Conservation (phyloP, 768 basidiomycete species). For the Collybia nuda region DNA sequence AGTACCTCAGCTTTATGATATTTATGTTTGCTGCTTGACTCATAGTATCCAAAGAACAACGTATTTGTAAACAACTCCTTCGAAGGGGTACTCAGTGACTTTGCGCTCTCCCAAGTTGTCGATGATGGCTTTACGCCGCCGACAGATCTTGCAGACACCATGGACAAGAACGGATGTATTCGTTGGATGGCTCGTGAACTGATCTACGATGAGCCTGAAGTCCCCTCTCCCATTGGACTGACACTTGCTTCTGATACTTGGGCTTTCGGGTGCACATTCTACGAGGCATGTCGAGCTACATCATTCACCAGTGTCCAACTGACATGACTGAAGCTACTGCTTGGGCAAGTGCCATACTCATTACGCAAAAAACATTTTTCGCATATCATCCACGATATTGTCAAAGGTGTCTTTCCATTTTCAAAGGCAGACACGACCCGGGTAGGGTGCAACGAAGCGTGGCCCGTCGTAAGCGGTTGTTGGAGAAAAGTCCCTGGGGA, state of each 20-base stretch:
- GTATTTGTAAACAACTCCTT: conserved; percentile 42
- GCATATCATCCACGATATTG: neutral
- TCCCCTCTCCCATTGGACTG: conserved; percentile 13
- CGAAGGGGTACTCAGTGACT: conserved; percentile 41
- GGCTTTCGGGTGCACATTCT: conserved; percentile 34
- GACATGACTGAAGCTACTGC: neutral
- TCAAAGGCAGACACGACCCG: too few species aligned
- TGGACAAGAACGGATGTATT: conserved; percentile 20
- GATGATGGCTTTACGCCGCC: conserved; percentile 22
- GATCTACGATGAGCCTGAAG: conserved; percentile 6
- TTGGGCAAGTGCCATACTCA: neutral
- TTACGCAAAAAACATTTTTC: neutral
- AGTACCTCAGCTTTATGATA: neutral
- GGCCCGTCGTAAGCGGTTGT: neutral
- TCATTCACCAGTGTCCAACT: too few species aligned
- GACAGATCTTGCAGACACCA: conserved; percentile 23
- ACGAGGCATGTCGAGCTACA: conserved; percentile 23
- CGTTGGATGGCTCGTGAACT: conserved; percentile 35
- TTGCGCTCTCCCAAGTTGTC: conserved; percentile 38
- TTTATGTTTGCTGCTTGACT: too few species aligned
- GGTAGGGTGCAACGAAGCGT: neutral
- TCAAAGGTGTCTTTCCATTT: neutral
- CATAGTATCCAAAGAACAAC: conserved; percentile 31
- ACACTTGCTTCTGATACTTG: conserved; percentile 28
- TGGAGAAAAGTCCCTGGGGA: neutral